These are phyloP conservation scores for Beauveria sp. DNA, from an alignment of 2,329 filamentous ascomycete species.

Conservation along the genomic window DNA sequence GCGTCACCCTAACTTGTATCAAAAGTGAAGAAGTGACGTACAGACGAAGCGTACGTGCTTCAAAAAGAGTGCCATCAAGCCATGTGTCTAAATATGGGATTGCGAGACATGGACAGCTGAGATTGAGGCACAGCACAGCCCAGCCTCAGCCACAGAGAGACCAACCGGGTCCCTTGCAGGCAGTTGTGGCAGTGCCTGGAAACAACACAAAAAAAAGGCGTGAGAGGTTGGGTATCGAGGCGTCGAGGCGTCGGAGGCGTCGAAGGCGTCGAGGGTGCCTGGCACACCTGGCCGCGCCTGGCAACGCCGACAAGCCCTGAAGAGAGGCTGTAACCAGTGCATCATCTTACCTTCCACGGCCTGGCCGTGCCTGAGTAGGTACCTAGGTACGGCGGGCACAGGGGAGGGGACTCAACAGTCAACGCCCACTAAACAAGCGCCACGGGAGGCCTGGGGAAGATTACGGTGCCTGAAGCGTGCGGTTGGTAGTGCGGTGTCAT, in stretches of 20 bases:
- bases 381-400: not conserved
- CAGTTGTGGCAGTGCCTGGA: not conserved
- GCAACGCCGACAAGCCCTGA: too few species aligned
- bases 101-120: not conserved
- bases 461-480: not conserved
- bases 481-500: too few species aligned
- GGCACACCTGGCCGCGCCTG: too few species aligned
- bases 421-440: not conserved
- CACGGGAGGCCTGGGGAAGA: not conserved
- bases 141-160: constrained; percentile 1
- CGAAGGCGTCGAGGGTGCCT: too few species aligned
- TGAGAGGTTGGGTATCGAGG: not conserved
- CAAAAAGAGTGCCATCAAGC: too few species aligned
- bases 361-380: not conserved
- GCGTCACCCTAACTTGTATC: not conserved
- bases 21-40: not conserved
- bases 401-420: not conserved
- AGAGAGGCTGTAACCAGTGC: too few species aligned
- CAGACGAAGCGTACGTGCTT: too few species aligned
- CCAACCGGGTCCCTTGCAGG: not conserved
- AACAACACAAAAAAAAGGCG: not conserved
- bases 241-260: too few species aligned
- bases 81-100: too few species aligned
- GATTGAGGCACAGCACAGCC: constrained; percentile 1
- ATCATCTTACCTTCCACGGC: too few species aligned